Evolutionary conservation across 2,329 filamentous ascomycete genomes (phyloP), one percentile per base, ranked within the genome.

Genomic region (Xylariales sp.): DNA sequence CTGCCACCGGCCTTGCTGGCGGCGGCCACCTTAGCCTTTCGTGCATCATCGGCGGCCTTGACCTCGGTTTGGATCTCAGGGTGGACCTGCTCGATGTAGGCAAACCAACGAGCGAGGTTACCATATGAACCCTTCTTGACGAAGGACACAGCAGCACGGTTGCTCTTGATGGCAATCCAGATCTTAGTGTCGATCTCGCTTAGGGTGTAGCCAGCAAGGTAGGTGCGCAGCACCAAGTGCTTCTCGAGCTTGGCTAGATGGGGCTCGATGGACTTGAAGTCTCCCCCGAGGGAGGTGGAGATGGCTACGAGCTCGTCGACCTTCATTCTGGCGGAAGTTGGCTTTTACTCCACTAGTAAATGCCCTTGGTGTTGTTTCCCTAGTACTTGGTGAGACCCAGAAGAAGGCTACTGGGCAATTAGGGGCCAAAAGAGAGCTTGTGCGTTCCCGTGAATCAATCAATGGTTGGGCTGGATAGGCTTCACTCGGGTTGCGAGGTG

Each of bases 51-150:
- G 53, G 85, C 71, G 10, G 74, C 70, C 56, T 88, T 88, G 49
- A 88, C 72, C 41, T 84, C 83, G 48, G 71, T 65, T 54, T 82
- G 74, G 41, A 88, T 78, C 72, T 89, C 87, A 13, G 85, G 85
- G 62, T 90, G 85, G 25, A 76, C 78, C 51, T 87, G 78, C 62
- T 95, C 88, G 49, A 97, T 72, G 60, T 85, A 95, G 53, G 72
- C 76, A 65, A 90, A 95, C 91, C 91, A 97, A 48, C 91, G 79
- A 38, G 79, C 78, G 43, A 95, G 63, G 61, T 93, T 95, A 42
- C 76, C 70, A 50, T 91, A 78, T 19, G 78, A 69, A 30, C 83
- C 85, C 65, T 88, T 87, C 65, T 87, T 86, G 52, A 95, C 74
- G 50, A 86, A 87, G 4, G 86, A 81, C 49, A 85, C 75, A 14